Evolutionary conservation across 768 basidiomycete genomes (phyloP).

Genomic region (Trichaptum fuscoviolaceum): DNA sequence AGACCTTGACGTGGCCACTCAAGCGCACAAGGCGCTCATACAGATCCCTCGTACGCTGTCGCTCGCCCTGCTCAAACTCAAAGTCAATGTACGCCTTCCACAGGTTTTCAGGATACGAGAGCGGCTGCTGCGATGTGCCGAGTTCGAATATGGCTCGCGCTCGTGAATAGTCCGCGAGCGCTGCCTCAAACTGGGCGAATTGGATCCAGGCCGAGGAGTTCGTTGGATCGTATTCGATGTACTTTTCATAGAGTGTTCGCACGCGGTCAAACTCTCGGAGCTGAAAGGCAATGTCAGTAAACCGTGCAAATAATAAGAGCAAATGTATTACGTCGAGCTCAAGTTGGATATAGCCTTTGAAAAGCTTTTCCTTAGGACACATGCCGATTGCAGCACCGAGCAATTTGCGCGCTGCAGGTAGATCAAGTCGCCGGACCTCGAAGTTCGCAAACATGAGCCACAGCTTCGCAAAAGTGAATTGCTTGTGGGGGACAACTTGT

Average conservation of each 20-base stretch:
- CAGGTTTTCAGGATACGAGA: conserved; percentile 92
- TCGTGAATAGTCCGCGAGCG: conserved; percentile 81
- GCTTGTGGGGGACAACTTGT: conserved; percentile 88
- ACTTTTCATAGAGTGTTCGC: conserved; percentile 88
- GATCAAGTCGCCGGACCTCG: conserved; percentile 78
- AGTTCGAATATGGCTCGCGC: conserved; percentile 94
- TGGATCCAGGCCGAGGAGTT: conserved; percentile 96
- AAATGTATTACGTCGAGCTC: conserved; percentile 66
- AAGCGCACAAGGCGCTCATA: conserved; percentile 84
- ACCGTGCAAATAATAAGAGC: conserved; percentile 1
- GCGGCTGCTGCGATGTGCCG: conserved; percentile 71
- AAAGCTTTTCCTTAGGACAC: conserved; percentile 92
- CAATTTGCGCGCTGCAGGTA: conserved; percentile 81
- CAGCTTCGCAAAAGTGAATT: conserved; percentile 96
- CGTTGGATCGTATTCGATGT: conserved; percentile 89
- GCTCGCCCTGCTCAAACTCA: conserved; percentile 90
- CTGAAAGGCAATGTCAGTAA: conserved; percentile 29
- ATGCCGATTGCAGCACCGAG: conserved; percentile 89
- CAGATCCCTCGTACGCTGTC: conserved; percentile 73
- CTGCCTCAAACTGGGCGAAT: conserved; percentile 87
- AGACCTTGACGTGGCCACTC: conserved; percentile 94
- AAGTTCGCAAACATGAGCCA: conserved; percentile 89
- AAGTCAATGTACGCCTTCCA: conserved; percentile 98
- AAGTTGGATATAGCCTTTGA: conserved; percentile 94
- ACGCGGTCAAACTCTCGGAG: conserved; percentile 95